Evolutionary conservation across 2,329 filamentous ascomycete genomes (phyloP), one percentile per base, ranked within the genome.

Genomic region (Colletotrichum graminicola): DNA sequence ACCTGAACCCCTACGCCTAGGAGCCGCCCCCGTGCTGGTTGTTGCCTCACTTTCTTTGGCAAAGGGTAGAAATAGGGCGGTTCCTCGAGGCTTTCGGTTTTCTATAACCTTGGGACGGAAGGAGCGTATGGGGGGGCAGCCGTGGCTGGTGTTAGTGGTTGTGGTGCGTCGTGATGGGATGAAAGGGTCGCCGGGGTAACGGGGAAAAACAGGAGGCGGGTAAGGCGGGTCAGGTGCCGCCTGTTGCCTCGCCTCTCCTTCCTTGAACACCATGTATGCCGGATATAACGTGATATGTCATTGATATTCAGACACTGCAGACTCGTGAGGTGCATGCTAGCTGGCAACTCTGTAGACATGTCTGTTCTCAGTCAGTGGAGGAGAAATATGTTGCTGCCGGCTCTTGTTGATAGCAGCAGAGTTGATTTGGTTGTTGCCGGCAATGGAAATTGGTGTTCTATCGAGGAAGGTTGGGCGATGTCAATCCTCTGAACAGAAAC

Each of bases 1-100:
- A 41, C 36, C 55, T 41, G 55, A 57, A 7, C 36, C 55, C n/a
- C 36, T 57, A 41, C n/a, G 14, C 36, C 36, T 57, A 57, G n/a
- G n/a, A 34, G n/a, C 55, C 55, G 36, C 34, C n/a, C 54, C n/a
- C 36, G 55, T 26, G n/a, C 36, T 41, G 55, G n/a, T 41, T 41
- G 34, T 26, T 57, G 55, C 34, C 18, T 57, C n/a, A 26, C 21
- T 39, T 18, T 4, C 23, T 8, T 26, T 12, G 12, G 3, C 11
- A 23, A 29, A 26, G 1, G 54, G 36, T 21, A 26, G 3, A 41
- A 41, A 26, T 57, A 39, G 55, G 55, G n/a, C 55, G n/a, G 34
- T 57, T 26, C 54, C 34, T 26, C 14, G 21, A 18, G 32, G 55
- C 18, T 5, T 41, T 7, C 29, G 6, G 55, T 41, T 8, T 14